phyloP scores from a whole-genome alignment of 441 rosid species.

The Pelargonium australe region DNA sequence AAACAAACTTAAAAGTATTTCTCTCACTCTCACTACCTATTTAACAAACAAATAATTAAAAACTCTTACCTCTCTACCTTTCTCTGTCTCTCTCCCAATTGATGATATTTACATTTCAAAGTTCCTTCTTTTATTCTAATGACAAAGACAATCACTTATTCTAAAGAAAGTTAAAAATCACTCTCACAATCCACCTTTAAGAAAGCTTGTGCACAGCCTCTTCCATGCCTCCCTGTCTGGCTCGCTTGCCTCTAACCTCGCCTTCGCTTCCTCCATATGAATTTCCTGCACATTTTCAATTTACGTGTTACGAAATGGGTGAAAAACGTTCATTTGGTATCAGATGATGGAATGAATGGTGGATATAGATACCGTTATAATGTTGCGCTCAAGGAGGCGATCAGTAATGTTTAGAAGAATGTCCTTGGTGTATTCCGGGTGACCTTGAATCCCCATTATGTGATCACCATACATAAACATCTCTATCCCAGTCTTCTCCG shows the following conservation, averaged over 20 bases:
- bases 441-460: slow-evolving; percentile 4
- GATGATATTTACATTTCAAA: background rate
- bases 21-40: too few relatives aligned
- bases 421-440: slow-evolving; percentile 2
- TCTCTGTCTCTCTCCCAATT: background rate
- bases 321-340: background rate
- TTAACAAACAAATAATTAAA: too few relatives aligned
- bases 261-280: background rate
- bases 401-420: slow-evolving; percentile 6
- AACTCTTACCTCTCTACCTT: too few relatives aligned
- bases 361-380: background rate
- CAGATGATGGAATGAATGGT: background rate
- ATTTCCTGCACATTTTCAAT: background rate
- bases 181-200: background rate
- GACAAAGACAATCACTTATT: too few relatives aligned
- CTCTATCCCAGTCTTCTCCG: slow-evolving; percentile 1
- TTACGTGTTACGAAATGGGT: background rate
- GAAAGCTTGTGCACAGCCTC: slow-evolving; percentile 4
- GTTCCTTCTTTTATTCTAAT: background rate
- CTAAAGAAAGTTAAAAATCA: too few relatives aligned
- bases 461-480: slow-evolving; percentile 1
- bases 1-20: too few relatives aligned
- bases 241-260: background rate
- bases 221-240: background rate
- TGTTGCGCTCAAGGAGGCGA: background rate